Evolutionary conservation across 257 asterid species (phyloP).

Genomic region (Mitragyna speciosa): DNA sequence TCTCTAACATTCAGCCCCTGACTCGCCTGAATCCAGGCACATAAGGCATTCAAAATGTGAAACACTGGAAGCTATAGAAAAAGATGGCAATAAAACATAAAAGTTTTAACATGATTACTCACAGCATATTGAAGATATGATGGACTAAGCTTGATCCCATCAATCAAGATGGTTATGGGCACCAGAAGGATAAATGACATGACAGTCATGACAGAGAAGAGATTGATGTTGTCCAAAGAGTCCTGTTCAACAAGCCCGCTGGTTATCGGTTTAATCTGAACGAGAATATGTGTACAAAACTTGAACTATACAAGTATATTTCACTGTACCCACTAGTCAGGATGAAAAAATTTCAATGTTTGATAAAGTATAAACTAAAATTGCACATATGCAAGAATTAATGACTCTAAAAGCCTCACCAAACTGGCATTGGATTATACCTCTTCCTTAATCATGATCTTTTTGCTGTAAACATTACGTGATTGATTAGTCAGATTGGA

Average conservation of each 20-base stretch:
- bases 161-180: conserved; percentile 61
- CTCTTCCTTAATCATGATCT: conserved; percentile 67
- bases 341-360: not conserved
- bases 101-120: conserved; percentile 24
- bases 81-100: not conserved
- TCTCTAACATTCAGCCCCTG: conserved; percentile 66
- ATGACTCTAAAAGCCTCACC: not conserved
- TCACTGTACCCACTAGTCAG: not conserved
- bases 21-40: conserved; percentile 49
- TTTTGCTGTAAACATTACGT: conserved; percentile 80
- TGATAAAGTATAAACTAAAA: not conserved
- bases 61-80: not conserved
- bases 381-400: too few relatives aligned
- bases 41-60: not conserved
- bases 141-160: conserved; percentile 74
- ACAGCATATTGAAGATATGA: conserved; percentile 64
- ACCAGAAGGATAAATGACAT: conserved; percentile 64
- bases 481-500: conserved; percentile 90
- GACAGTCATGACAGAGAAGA: conserved; percentile 71
- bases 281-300: not conserved
- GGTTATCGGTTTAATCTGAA: not conserved
- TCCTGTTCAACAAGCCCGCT: conserved; percentile 48
- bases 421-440: conserved; percentile 27
- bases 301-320: not conserved
- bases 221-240: conserved; percentile 71